These are phyloP conservation scores for Diplodia seriata DNA, from an alignment of 2,329 filamentous ascomycete species.

Conservation along the genomic window DNA sequence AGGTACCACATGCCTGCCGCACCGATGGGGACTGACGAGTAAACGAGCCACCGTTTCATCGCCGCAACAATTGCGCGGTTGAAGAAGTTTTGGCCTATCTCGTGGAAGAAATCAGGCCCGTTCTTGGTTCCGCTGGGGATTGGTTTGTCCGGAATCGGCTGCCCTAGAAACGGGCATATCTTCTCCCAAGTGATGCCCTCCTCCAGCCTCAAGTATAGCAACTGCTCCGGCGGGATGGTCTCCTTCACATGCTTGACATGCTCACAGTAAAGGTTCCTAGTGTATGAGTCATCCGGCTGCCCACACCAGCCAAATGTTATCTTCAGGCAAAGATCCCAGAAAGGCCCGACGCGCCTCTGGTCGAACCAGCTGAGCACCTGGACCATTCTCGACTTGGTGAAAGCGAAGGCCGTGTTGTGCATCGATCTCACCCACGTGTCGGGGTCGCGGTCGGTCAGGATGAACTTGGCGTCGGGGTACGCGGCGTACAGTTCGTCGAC, in stretches of 20 bases:
- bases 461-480: slow-evolving; percentile 37
- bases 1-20: neutral
- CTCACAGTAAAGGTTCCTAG: slow-evolving; percentile 24
- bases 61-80: neutral
- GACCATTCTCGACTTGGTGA: neutral
- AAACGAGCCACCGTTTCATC: neutral
- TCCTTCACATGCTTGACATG: slow-evolving; percentile 36
- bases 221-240: slow-evolving; percentile 37
- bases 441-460: slow-evolving; percentile 34
- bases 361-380: neutral
- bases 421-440: slow-evolving; percentile 30
- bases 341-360: neutral
- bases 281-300: slow-evolving; percentile 7
- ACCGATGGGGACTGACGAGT: neutral
- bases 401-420: slow-evolving; percentile 27
- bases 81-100: neutral
- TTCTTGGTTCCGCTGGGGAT: slow-evolving; percentile 22
- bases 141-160: slow-evolving; percentile 36
- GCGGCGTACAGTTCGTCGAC: slow-evolving; percentile 36
- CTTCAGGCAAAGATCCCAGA: neutral
- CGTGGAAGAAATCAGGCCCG: neutral
- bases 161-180: slow-evolving; percentile 41
- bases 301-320: neutral
- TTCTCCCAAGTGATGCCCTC: slow-evolving; percentile 41
- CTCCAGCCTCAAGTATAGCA: slow-evolving; percentile 41